Conservation (phyloP, 805 yeast genomes). For the Yueomyces sinensis region DNA sequence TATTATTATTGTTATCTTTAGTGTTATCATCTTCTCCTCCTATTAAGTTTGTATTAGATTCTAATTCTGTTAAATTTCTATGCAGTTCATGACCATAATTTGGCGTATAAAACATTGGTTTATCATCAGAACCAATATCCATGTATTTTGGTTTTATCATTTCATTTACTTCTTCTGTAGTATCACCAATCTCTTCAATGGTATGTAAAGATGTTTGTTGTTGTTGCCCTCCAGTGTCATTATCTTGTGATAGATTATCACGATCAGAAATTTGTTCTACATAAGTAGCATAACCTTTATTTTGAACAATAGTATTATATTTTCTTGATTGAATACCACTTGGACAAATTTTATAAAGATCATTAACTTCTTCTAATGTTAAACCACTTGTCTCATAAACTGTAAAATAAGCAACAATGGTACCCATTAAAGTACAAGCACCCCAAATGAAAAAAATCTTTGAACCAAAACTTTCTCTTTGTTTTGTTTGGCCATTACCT, state of each 20-base stretch:
- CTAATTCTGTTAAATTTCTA: not conserved
- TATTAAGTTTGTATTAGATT: not conserved
- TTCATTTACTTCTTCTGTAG: not conserved
- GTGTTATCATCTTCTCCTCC: not conserved
- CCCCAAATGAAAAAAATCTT: conserved; percentile 77
- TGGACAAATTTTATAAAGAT: conserved; percentile 48
- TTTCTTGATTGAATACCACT: conserved; percentile 37
- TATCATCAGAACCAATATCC: no score
- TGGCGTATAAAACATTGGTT: no score
- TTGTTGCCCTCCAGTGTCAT: not conserved
- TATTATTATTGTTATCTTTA: no score
- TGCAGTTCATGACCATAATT: no score
- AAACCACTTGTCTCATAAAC: conserved; percentile 75
- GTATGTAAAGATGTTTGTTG: not conserved
- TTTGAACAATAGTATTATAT: conserved; percentile 23
- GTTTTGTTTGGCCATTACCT: conserved; percentile 36
- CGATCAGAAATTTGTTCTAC: not conserved
- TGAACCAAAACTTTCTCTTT: conserved; percentile 38
- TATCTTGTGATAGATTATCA: not conserved
- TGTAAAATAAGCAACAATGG: conserved; percentile 46
- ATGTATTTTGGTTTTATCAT: no score
- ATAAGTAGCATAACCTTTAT: not conserved
- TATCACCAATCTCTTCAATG: no score
- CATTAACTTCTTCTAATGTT: conserved; percentile 71
- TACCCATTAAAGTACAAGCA: conserved; percentile 45